Base-by-base conservation (phyloP, 2,329 filamentous ascomycete species). In the Claviceps monticola region DNA sequence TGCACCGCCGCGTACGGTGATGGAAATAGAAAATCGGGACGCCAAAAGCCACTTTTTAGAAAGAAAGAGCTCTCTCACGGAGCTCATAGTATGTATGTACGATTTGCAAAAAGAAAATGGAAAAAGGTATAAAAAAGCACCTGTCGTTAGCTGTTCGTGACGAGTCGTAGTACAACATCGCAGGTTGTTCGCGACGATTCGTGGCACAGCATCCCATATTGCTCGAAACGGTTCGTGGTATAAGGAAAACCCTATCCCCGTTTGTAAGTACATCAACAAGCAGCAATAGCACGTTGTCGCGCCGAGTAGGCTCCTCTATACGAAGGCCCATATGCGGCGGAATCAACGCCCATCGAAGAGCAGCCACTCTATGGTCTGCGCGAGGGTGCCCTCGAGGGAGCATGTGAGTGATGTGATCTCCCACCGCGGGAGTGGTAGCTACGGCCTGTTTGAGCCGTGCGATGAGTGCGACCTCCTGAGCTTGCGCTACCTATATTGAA, bases 391-490 rank as follows among this genome's bases (percentile, higher is more conserved):
- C 44, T 16, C 8, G 44, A 43, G 9, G 41, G 41, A 23, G 42
- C 47, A 19, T 48, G 53, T 8, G 53, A 55, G 39, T 53, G 48
- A 26, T 55, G 46, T 3, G 51, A 55, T 11, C 29, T 29, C 17
- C 26, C 51, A 48, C 38, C 48, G 46, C 48, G 48, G 42, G 48
- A 51, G 26, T 54, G 52, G 44, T 51, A 38, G 38, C 26, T 52
- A 43, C 47, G 53, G 46, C 34, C 42, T 2, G 53, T 54, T 19
- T 45, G 50, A 8, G 38, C 46, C 19, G 53, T 53, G 23, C 53
- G 53, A 26, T 55, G 53, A 41, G 48, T 55, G 45, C 57, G 55
- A 16, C 55, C 46, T n/a, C 58, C 57, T 34, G 59, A 60, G 38
- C 58, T 59, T 44, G 59, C 58, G 43, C 53, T 58, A 50, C 52